Conservation (phyloP, 2,329 filamentous ascomycete species). For the Emmonsia crescens region DNA sequence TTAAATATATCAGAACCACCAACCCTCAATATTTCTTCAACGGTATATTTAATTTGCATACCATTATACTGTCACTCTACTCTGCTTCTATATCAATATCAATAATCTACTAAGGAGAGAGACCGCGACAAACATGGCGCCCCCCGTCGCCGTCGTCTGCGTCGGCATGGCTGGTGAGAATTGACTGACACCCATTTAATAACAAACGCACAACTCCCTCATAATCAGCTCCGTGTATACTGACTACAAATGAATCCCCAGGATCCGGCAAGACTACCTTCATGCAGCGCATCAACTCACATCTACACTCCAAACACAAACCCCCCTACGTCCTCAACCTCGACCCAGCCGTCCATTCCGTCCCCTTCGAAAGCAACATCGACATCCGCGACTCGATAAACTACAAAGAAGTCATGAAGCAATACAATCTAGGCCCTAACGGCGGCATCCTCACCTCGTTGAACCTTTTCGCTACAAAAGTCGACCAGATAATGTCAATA, state of each 20-base stretch:
- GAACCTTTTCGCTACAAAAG: constrained; percentile 95
- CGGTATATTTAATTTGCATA: neutral
- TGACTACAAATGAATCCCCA: constrained; percentile 23
- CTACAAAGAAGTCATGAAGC: constrained; percentile 99
- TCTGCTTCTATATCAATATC: neutral
- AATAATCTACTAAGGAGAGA: constrained; percentile 4
- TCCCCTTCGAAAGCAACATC: constrained; percentile 95
- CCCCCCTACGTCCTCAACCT: constrained; percentile 95
- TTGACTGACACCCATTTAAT: no score
- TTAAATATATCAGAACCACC: neutral
- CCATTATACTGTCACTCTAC: neutral
- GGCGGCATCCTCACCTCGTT: constrained; percentile 91
- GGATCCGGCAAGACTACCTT: constrained; percentile 99
- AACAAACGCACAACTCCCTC: neutral
- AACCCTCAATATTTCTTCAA: neutral
- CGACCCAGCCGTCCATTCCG: constrained; percentile 83
- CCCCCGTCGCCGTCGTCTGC: constrained; percentile 75
- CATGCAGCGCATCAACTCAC: constrained; percentile 94
- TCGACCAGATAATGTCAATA: constrained; percentile 83
- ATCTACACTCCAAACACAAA: constrained; percentile 69
- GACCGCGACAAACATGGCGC: constrained; percentile 31
- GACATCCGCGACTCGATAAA: constrained; percentile 98
- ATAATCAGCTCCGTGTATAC: constrained; percentile 1
- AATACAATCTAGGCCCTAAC: constrained; percentile 95
- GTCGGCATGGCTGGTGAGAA: constrained; percentile 83